These are phyloP conservation scores for Globisporangium cystogenes DNA, from an alignment of 352 stramenopile species.

Conservation along the genomic window DNA sequence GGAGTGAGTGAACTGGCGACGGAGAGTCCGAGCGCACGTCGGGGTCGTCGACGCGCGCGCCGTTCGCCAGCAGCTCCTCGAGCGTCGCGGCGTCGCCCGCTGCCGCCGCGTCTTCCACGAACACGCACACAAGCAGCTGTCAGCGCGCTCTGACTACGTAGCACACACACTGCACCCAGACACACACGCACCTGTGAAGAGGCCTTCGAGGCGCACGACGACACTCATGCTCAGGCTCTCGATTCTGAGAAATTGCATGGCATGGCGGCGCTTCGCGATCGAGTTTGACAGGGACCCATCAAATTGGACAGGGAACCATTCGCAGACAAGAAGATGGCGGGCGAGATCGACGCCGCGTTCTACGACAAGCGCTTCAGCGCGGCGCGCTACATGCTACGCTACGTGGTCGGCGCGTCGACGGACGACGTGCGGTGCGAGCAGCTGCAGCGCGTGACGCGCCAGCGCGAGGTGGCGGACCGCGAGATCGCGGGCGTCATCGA, in stretches of 20 bases:
- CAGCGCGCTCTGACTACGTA: too few relatives aligned
- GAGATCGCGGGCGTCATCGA: constrained; percentile 83
- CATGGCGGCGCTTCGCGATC: too few relatives aligned
- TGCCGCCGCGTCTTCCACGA: constrained; percentile 30
- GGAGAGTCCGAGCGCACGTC: constrained; percentile 22
- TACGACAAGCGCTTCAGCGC: constrained; percentile 86
- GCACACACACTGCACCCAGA: neutral
- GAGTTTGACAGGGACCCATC: too few relatives aligned
- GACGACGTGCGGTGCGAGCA: constrained; percentile 70
- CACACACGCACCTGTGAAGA: constrained; percentile 39
- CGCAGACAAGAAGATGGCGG: too few relatives aligned
- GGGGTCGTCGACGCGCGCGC: constrained; percentile 47
- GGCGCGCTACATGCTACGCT: constrained; percentile 73
- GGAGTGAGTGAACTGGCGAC: too few relatives aligned
- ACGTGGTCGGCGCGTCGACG: constrained; percentile 57
- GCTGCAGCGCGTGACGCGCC: constrained; percentile 50
- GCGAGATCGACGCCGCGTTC: constrained; percentile 67
- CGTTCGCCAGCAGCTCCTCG: constrained; percentile 30
- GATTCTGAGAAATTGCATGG: too few relatives aligned
- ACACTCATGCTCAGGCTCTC: constrained; percentile 34
- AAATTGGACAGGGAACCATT: too few relatives aligned
- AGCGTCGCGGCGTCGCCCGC: constrained; percentile 32
- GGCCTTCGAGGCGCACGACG: constrained; percentile 54
- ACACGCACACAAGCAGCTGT: neutral
- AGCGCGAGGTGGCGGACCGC: constrained; percentile 57